A percentile compares a stretch with the other conserved stretches of the same genome.
Conservation (phyloP, 768 basidiomycete genomes). For the Amanita pseudoporphyria region DNA sequence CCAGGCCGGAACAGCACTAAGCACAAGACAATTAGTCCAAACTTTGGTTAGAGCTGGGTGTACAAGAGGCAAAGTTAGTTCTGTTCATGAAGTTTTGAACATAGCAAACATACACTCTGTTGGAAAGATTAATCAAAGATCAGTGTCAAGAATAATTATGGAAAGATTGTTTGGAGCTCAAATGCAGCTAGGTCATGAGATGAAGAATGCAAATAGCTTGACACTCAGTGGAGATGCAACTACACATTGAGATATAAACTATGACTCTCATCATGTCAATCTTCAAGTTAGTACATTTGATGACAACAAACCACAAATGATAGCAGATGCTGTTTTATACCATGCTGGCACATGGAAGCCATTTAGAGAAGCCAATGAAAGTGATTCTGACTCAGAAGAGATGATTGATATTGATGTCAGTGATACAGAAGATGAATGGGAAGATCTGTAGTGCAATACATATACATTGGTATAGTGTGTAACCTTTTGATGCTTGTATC, state of each 20-base stretch:
- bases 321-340: conserved; percentile 1
- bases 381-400: no score
- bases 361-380: no score
- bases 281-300: neutral
- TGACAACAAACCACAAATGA: neutral
- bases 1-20: no score
- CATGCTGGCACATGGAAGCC: no score
- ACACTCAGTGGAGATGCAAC: conserved; percentile 12
- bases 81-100: conserved; percentile 5
- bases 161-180: conserved; percentile 13
- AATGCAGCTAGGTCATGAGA: conserved; percentile 12
- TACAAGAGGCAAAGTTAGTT: conserved; percentile 8
- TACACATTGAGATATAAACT: conserved; percentile 8
- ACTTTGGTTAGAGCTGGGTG: conserved; percentile 7
- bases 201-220: conserved; percentile 4
- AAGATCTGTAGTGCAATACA: no score
- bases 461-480: no score
- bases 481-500: no score
- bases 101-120: no score
- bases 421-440: no score
- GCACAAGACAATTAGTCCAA: neutral
- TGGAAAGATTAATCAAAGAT: conserved; percentile 8
- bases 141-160: conserved; percentile 8
- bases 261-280: conserved; percentile 8
- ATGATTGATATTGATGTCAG: no score